Evolutionary conservation across 345 rosid genomes (phyloP).

Genomic region (Lumnitzera racemosa): DNA sequence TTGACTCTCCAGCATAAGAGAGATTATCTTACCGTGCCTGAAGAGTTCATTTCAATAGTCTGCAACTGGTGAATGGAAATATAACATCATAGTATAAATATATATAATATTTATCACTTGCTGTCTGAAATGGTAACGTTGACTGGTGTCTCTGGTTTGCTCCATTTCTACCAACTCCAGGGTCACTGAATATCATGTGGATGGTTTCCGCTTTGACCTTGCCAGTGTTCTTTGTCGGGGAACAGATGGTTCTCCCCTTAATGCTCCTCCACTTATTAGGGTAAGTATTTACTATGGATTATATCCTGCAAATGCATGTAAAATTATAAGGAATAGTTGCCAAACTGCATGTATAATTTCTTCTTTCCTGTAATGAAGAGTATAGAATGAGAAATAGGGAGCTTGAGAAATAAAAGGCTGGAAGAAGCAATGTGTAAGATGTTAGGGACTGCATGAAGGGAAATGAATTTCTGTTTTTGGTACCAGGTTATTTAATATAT

Average conservation of each 20-base stretch:
- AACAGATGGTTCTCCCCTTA: slow-evolving; percentile 80
- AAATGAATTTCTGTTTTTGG: no score
- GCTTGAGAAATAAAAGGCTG: no score
- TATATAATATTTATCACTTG: background rate
- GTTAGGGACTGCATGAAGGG: no score
- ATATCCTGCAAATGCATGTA: background rate
- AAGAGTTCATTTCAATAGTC: no score
- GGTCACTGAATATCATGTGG: slow-evolving; percentile 82
- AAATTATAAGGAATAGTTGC: background rate
- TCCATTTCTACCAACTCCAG: slow-evolving; percentile 26
- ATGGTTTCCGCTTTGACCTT: slow-evolving; percentile 95
- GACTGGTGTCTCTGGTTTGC: background rate
- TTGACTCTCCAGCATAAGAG: no score
- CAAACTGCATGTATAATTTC: background rate
- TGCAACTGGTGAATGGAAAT: no score
- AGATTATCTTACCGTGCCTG: no score
- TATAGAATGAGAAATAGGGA: no score
- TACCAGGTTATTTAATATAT: no score
- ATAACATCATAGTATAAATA: no score
- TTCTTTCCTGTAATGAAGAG: background rate
- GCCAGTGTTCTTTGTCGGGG: slow-evolving; percentile 94
- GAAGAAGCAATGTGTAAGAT: no score
- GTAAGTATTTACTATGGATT: slow-evolving; percentile 23
- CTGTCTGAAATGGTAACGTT: background rate
- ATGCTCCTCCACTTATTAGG: slow-evolving; percentile 73